These are phyloP conservation scores for Candida quercuum DNA, from an alignment of 805 yeast genomes.

Conservation along the genomic window DNA sequence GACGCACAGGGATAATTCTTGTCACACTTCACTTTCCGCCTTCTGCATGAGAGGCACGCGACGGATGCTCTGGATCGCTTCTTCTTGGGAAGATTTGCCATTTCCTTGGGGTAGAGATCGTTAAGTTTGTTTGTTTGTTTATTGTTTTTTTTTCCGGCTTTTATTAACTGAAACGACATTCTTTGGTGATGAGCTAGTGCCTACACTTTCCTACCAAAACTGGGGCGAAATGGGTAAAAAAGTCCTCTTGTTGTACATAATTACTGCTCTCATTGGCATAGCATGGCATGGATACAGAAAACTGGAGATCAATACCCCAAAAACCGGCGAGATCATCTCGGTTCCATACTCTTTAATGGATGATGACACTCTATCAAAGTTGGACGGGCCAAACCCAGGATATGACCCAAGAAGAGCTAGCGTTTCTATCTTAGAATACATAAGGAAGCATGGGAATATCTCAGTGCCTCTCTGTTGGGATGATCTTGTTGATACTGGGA, in stretches of 20 bases:
- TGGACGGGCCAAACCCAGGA: not conserved
- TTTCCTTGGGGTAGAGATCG: too few species aligned
- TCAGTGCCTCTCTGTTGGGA: constrained; percentile 14
- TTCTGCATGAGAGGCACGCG: not conserved
- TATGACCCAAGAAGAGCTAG: constrained; percentile 12
- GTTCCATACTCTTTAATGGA: not conserved
- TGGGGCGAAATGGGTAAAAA: not conserved
- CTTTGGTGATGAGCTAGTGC: too few species aligned
- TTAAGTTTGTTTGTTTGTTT: too few species aligned
- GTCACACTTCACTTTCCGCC: not conserved
- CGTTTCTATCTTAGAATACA: constrained; percentile 2
- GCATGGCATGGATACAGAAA: not conserved
- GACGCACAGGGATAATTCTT: not conserved
- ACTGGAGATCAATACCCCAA: not conserved
- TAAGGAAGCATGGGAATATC: not conserved
- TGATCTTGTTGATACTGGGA: constrained; percentile 8
- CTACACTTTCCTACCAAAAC: not conserved
- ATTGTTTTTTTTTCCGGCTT: not conserved
- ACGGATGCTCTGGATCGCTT: too few species aligned
- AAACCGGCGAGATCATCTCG: not conserved
- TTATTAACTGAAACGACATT: too few species aligned
- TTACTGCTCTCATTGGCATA: not conserved
- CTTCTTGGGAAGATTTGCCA: too few species aligned
- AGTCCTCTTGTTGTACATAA: not conserved
- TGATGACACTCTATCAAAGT: too few species aligned